These are phyloP conservation scores for Eutypa lata DNA, from an alignment of 2,329 filamentous ascomycete species.

Conservation along the genomic window DNA sequence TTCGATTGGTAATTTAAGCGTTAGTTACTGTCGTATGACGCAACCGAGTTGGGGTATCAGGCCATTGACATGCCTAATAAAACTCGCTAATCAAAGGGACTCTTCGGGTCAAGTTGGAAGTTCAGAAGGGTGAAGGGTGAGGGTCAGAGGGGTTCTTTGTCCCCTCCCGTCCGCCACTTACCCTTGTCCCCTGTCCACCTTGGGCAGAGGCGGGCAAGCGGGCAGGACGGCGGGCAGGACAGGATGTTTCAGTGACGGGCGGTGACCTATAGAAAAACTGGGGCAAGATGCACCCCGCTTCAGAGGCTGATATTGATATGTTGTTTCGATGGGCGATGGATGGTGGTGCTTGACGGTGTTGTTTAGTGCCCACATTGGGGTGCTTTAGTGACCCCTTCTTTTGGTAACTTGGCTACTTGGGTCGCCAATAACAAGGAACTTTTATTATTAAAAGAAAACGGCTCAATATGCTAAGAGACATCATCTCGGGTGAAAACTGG, in stretches of 20 bases:
- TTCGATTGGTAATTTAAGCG: conserved; percentile 14
- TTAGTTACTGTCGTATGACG: conserved; percentile 22
- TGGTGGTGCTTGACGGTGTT: neutral
- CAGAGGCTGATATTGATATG: neutral
- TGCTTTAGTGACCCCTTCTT: too few species aligned
- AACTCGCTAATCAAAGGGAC: neutral
- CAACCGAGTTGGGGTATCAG: neutral
- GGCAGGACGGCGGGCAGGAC: neutral
- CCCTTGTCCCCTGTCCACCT: too few species aligned
- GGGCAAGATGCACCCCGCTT: neutral
- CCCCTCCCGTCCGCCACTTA: too few species aligned
- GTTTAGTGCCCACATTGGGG: neutral
- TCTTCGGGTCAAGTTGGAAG: neutral
- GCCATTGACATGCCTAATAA: neutral
- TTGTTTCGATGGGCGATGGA: neutral
- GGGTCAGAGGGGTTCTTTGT: neutral
- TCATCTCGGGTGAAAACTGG: too few species aligned
- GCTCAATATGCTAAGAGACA: too few species aligned
- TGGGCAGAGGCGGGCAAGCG: too few species aligned
- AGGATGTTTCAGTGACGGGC: neutral
- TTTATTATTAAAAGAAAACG: too few species aligned
- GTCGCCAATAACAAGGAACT: too few species aligned
- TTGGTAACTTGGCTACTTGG: too few species aligned
- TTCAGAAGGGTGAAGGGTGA: neutral
- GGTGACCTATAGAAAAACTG: neutral